Conservation (phyloP, 2,329 filamentous ascomycete genomes). For the Botrytis elliptica region DNA sequence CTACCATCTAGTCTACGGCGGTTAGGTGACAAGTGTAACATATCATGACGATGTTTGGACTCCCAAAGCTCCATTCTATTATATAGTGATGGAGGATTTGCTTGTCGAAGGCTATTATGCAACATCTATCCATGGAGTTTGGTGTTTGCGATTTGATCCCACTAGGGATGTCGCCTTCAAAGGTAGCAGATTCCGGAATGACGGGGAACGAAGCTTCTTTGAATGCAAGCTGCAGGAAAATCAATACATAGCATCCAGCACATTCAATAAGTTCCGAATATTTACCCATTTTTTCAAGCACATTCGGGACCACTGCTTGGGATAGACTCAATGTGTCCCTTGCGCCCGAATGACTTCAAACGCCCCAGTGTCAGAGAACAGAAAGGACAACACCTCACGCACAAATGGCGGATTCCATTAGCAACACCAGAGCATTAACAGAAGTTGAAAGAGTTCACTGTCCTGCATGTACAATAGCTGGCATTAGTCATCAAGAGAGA, state of each 20-base stretch:
- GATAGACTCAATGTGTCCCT: background rate
- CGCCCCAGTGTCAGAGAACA: background rate
- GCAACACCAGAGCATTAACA: background rate
- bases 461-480: too few relatives aligned
- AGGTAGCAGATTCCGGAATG: background rate
- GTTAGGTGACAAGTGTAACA: background rate
- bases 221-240: background rate
- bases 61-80: background rate
- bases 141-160: background rate
- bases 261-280: background rate
- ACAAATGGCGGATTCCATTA: background rate
- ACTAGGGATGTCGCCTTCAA: background rate
- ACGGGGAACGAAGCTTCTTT: background rate
- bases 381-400: background rate
- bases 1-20: background rate
- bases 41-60: background rate
- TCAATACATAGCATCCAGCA: background rate
- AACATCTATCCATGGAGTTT: background rate
- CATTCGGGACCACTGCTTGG: background rate
- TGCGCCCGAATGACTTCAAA: background rate
- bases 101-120: background rate
- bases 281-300: background rate
- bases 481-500: too few relatives aligned
- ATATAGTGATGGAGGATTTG: background rate
- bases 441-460: too few relatives aligned